These are phyloP conservation scores for Fusarium bulbicola DNA, from an alignment of 2,329 filamentous ascomycete species.

Conservation along the genomic window DNA sequence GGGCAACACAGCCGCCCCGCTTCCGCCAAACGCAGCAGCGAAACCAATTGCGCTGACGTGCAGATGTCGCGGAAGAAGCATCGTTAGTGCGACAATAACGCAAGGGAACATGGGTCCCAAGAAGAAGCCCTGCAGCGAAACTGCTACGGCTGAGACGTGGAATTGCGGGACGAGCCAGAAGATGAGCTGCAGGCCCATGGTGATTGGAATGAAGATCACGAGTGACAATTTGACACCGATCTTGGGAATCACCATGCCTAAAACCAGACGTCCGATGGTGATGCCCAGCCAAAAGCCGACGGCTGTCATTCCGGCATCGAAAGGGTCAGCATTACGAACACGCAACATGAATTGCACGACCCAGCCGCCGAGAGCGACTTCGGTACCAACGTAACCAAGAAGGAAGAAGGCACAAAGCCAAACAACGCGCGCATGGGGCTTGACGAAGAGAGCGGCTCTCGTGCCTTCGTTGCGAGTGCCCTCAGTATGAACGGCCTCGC, in stretches of 20 bases:
- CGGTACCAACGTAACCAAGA: constrained; percentile 78
- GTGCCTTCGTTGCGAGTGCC: constrained; percentile 26
- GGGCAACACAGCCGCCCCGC: constrained; percentile 72
- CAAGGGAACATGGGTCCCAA: constrained; percentile 81
- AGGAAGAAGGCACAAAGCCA: constrained; percentile 78
- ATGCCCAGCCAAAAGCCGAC: constrained; percentile 86
- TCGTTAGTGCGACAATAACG: constrained; percentile 74
- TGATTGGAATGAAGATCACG: constrained; percentile 67
- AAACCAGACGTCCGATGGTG: constrained; percentile 67
- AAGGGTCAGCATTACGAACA: constrained; percentile 71
- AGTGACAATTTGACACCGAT: constrained; percentile 75
- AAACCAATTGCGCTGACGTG: constrained; percentile 83
- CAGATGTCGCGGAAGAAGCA: constrained; percentile 72
- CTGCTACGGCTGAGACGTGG: constrained; percentile 76
- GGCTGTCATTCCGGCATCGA: constrained; percentile 76
- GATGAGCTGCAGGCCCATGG: constrained; percentile 73
- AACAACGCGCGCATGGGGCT: constrained; percentile 60
- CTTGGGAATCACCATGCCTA: constrained; percentile 51
- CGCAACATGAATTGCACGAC: constrained; percentile 85
- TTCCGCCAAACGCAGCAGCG: constrained; percentile 77
- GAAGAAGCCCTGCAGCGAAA: constrained; percentile 79
- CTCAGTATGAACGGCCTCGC: constrained; percentile 45
- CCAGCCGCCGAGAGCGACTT: constrained; percentile 84
- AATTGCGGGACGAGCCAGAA: constrained; percentile 87
- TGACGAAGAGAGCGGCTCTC: constrained; percentile 50